A percentile compares a stretch with the other conserved stretches of the same genome.
phyloP scores from a whole-genome alignment of 805 yeast species.

The Saturnispora zaruensis region DNA sequence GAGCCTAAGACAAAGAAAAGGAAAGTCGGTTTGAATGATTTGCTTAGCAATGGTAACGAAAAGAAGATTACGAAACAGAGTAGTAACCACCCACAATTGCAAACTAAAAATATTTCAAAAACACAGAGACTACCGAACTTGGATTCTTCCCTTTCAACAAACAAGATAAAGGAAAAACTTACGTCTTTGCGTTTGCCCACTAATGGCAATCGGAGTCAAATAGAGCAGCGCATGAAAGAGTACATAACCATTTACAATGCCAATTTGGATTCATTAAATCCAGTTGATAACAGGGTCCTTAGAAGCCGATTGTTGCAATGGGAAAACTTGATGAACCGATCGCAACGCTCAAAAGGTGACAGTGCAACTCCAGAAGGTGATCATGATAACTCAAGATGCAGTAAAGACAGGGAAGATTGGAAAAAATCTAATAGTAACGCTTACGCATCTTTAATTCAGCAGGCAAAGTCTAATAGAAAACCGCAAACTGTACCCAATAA shows the following conservation, averaged over 20 bases:
- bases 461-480: conserved; percentile 5
- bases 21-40: background rate
- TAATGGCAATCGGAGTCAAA: conserved; percentile 50
- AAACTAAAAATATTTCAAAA: conserved; percentile 15
- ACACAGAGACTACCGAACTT: conserved; percentile 46
- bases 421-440: conserved; percentile 4
- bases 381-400: conserved; percentile 28
- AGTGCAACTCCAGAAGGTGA: conserved; percentile 9
- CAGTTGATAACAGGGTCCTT: conserved; percentile 48
- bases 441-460: conserved; percentile 10
- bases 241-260: conserved; percentile 74
- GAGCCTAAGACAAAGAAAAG: conserved; percentile 1
- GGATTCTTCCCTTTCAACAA: conserved; percentile 50
- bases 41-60: background rate
- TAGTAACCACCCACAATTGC: conserved; percentile 18
- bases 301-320: conserved; percentile 52
- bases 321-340: conserved; percentile 39
- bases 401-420: conserved; percentile 20
- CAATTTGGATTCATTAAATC: conserved; percentile 63
- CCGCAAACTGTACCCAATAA: background rate
- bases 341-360: conserved; percentile 14
- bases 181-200: conserved; percentile 46
- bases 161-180: conserved; percentile 56
- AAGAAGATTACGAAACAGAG: conserved; percentile 3
- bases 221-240: conserved; percentile 69